Evolutionary conservation across 805 yeast species (phyloP).

Genomic region (Saturnispora zaruensis): DNA sequence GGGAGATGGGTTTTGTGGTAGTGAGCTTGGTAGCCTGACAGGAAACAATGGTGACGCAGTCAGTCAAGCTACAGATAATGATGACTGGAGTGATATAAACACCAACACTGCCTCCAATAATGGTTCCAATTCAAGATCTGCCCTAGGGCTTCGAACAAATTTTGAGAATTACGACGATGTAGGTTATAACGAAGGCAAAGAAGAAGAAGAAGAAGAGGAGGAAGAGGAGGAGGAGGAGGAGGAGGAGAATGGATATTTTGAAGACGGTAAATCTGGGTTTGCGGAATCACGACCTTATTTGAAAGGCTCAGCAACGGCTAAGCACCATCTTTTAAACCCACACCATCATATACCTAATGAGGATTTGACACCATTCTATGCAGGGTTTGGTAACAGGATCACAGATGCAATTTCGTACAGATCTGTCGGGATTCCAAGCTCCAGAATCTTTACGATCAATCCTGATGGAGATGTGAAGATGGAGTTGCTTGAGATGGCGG

Average conservation of each 20-base stretch:
- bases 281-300: neutral
- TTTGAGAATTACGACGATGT: neutral
- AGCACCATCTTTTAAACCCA: constrained; percentile 8
- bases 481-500: constrained; percentile 92
- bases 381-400: constrained; percentile 94
- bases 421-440: constrained; percentile 88
- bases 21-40: constrained; percentile 6
- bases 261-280: neutral
- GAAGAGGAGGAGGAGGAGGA: neutral
- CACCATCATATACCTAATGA: constrained; percentile 7
- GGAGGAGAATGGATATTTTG: neutral
- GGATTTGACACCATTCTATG: constrained; percentile 75
- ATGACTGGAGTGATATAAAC: constrained; percentile 17
- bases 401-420: constrained; percentile 95
- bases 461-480: constrained; percentile 96
- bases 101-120: constrained; percentile 10
- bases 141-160: neutral
- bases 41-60: neutral
- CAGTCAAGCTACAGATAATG: constrained; percentile 1
- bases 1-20: neutral
- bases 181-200: neutral
- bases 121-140: neutral
- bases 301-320: neutral
- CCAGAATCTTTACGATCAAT: constrained; percentile 90
- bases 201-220: neutral